These are phyloP conservation scores for Dispira simplex DNA, from an alignment of 192 early-diverging fungal species.

Conservation along the genomic window DNA sequence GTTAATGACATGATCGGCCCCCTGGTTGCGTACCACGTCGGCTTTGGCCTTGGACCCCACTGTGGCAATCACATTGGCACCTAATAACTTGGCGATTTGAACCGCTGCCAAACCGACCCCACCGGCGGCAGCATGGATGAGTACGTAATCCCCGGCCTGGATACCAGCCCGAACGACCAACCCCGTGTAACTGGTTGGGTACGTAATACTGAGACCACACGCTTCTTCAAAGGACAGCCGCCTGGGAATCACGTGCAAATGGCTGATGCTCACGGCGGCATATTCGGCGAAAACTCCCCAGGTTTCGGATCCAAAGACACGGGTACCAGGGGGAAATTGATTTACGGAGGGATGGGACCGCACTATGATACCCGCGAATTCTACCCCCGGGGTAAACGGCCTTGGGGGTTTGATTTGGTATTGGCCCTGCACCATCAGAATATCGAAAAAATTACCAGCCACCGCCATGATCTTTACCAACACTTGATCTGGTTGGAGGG, in stretches of 20 bases:
- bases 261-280: conserved; percentile 30
- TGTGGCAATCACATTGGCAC: conserved; percentile 68
- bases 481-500: conserved; percentile 37
- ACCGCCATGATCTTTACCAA: conserved; percentile 49
- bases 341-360: conserved; percentile 20
- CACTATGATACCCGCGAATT: conserved; percentile 49
- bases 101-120: conserved; percentile 79
- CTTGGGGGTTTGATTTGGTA: conserved; percentile 58
- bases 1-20: conserved; percentile 69
- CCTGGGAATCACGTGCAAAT: conserved; percentile 48
- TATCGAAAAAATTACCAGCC: conserved; percentile 64
- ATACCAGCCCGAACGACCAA: conserved; percentile 47
- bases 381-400: conserved; percentile 52
- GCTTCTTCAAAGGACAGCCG: conserved; percentile 57
- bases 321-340: conserved; percentile 40
- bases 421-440: conserved; percentile 55
- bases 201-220: conserved; percentile 64
- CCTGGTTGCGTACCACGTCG: conserved; percentile 43
- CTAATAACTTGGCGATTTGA: conserved; percentile 72
- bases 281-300: conserved; percentile 70
- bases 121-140: conserved; percentile 82
- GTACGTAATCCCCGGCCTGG: conserved; percentile 48
- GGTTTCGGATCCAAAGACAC: conserved; percentile 59
- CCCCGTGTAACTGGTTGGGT: conserved; percentile 64
- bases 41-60: conserved; percentile 62